These are phyloP conservation scores for Tripterygium wilfordii DNA, from an alignment of 177 flowering plant species.

Conservation along the genomic window DNA sequence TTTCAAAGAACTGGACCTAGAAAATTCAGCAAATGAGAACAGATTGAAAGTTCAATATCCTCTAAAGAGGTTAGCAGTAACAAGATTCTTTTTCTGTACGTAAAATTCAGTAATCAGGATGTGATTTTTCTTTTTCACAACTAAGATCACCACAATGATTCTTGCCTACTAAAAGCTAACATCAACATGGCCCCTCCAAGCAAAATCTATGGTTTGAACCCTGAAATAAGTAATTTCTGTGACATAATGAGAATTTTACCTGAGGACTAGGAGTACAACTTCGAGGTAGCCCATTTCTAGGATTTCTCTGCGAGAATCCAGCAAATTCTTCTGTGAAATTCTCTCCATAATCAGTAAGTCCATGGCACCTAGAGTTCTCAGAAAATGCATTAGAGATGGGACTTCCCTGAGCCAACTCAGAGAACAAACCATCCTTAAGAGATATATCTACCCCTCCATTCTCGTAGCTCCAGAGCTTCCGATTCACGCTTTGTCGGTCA, in stretches of 20 bases:
- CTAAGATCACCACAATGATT: too few species aligned
- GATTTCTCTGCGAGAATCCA: constrained; percentile 39
- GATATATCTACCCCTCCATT: constrained; percentile 83
- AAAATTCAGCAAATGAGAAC: too few species aligned
- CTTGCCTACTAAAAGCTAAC: too few species aligned
- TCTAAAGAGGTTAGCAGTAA: too few species aligned
- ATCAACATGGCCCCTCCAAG: too few species aligned
- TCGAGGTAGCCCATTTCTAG: constrained; percentile 23
- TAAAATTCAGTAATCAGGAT: too few species aligned
- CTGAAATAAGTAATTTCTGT: too few species aligned
- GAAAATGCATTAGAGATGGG: constrained; percentile 11
- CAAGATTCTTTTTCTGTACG: too few species aligned
- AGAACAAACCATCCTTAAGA: constrained; percentile 76
- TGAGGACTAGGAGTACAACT: constrained; percentile 52
- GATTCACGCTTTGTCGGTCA: constrained; percentile 42
- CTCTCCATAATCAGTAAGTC: constrained; percentile 15
- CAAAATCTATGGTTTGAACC: too few species aligned
- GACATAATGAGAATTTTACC: constrained; percentile 28
- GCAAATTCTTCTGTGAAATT: constrained; percentile 41
- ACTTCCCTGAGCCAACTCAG: constrained; percentile 33
- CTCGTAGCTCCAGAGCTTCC: constrained; percentile 66
- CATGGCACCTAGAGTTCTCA: constrained; percentile 22
- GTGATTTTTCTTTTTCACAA: too few species aligned
- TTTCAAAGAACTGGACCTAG: too few species aligned
- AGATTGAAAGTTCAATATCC: too few species aligned